Evolutionary conservation across 495 filamentous ascomycete species (phyloP), one percentile per base, ranked within the genome.

Genomic region (Trichoderma reesei): DNA sequence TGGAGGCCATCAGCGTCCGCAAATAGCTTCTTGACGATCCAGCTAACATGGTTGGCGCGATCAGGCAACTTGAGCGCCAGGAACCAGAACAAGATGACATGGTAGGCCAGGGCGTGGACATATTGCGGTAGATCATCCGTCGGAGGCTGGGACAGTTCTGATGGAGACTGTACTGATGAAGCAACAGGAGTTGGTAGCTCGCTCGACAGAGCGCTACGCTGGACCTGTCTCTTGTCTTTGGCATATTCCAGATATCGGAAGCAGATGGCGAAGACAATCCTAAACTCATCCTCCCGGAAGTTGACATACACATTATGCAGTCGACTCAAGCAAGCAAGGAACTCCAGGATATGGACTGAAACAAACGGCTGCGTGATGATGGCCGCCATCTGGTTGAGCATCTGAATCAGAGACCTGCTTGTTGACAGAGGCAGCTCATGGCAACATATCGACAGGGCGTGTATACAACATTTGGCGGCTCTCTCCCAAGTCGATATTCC

Each of bases 41-140:
- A 97, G 56, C 85, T 84, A 56, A 96, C 90, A 65, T 95, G 88
- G 65, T 85, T 90, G 18, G 85, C 82, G 36, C 95, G 87, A 67
- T 97, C 91, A 46, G 86, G 80, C 39, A 96, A 81, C 71, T 89
- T 92, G 65, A 98, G 72, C 7, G 90, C 88, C 62, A 98, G 77
- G 72, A 96, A 98, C 95, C 95, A 99, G 69, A 96, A 96, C 3
- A 90, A 90, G 68, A 98, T 91, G 68, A 96, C 91, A 73, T 98
- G 91, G 72, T 96, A 96, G 6, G 94, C 92, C 33, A 97, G 78
- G 1, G 90, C 87, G 71, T 92, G 92, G 37, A 98, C 90, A 71
- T 99, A 99, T 71, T 92, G 90, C 1, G 90, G 90, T 9, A 93
- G 79, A 69, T 90, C 89, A 59, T 86, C 83, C 6, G 78, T 74